A percentile compares a stretch with the other conserved stretches of the same genome.
Conservation (phyloP, 2,329 filamentous ascomycete genomes). For the Colletotrichum orbiculare region DNA sequence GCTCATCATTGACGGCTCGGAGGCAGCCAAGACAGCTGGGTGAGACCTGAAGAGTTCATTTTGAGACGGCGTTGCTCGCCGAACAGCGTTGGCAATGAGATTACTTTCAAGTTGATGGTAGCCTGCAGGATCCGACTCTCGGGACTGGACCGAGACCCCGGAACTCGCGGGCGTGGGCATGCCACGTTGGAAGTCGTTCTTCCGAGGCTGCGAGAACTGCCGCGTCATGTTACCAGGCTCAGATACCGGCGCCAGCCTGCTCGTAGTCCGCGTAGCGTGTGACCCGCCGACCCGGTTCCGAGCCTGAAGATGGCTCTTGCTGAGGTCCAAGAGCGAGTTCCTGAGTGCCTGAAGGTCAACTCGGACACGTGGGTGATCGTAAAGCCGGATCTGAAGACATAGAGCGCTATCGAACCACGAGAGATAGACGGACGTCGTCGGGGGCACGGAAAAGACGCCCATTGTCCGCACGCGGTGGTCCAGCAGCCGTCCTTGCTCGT, state of each 20-base stretch:
- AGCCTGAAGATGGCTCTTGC: not conserved
- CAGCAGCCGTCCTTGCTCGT: not conserved
- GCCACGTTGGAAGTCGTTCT: not conserved
- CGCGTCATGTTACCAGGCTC: no score
- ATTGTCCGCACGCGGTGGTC: slow-evolving; percentile 3
- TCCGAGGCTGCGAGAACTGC: not conserved
- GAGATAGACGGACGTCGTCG: not conserved
- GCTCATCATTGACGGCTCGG: no score
- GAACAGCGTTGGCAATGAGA: no score
- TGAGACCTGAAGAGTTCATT: no score
- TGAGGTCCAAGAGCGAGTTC: not conserved
- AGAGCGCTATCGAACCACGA: slow-evolving; percentile 1
- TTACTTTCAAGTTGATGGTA: not conserved
- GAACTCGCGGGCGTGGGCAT: not conserved
- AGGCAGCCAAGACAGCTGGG: no score
- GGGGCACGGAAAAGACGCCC: not conserved
- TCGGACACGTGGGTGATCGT: not conserved
- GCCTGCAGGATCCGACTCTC: not conserved
- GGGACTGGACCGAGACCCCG: not conserved
- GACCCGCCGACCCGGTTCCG: not conserved
- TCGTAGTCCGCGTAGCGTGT: not conserved
- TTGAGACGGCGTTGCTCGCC: no score
- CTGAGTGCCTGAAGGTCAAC: not conserved
- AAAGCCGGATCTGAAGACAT: not conserved
- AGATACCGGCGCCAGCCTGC: no score